A percentile compares a stretch with the other conserved stretches of the same genome.
These are phyloP conservation scores for Hyphodiscus sp. DNA, from an alignment of 2,329 filamentous ascomycete species.

Conservation along the genomic window DNA sequence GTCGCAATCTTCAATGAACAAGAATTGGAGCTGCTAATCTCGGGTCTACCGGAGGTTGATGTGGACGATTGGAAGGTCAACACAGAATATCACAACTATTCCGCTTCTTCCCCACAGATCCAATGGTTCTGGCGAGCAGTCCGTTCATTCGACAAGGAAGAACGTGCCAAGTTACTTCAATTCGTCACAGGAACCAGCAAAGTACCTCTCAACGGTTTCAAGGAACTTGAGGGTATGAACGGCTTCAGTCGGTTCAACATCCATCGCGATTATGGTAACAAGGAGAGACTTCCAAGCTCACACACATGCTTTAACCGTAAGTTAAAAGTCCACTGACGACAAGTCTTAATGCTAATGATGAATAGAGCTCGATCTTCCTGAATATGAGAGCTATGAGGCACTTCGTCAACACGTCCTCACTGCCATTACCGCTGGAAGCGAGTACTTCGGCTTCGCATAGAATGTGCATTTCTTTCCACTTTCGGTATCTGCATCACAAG, in stretches of 20 bases:
- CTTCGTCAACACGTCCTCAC: constrained; percentile 85
- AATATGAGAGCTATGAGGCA: constrained; percentile 93
- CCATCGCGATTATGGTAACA: constrained; percentile 94
- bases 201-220: constrained; percentile 96
- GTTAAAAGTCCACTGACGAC: constrained; percentile 34
- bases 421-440: constrained; percentile 94
- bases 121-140: constrained; percentile 99
- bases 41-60: constrained; percentile 93
- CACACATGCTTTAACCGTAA: constrained; percentile 99
- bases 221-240: constrained; percentile 99
- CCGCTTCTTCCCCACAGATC: constrained; percentile 86
- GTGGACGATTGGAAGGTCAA: constrained; percentile 99
- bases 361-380: constrained; percentile 90
- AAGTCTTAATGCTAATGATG: constrained; percentile 18
- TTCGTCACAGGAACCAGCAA: constrained; percentile 98
- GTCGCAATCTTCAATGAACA: constrained; percentile 99
- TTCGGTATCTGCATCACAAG: constrained; percentile 24
- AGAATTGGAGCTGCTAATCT: constrained; percentile 92
- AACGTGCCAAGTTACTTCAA: constrained; percentile 91
- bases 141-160: constrained; percentile 96
- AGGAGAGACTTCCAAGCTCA: constrained; percentile 88
- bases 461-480: constrained; percentile 17
- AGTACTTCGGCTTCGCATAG: constrained; percentile 96
- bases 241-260: constrained; percentile 98
- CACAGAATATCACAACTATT: constrained; percentile 98